These are phyloP conservation scores for Mycena vulgaris DNA, from an alignment of 768 basidiomycete genomes.

Conservation along the genomic window DNA sequence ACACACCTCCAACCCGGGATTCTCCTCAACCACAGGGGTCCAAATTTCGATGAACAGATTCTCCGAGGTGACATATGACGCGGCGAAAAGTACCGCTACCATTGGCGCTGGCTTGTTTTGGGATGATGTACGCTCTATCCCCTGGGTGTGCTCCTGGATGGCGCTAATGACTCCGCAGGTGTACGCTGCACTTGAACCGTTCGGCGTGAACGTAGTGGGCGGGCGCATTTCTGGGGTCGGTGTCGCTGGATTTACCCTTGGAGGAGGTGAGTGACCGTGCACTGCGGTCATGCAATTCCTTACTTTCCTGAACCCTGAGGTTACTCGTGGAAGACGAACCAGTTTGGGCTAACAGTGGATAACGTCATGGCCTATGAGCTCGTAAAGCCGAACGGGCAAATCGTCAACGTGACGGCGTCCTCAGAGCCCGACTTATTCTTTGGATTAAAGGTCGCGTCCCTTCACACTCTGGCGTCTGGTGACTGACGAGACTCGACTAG, in stretches of 20 bases:
- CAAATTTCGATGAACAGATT: conserved; percentile 71
- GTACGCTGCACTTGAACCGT: conserved; percentile 66
- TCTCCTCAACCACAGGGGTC: conserved; percentile 65
- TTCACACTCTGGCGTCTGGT: conserved; percentile 4
- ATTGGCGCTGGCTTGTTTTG: conserved; percentile 69
- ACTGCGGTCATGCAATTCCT: neutral
- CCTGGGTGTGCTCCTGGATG: no score
- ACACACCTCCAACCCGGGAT: conserved; percentile 52
- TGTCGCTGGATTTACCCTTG: conserved; percentile 71
- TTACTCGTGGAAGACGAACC: conserved; percentile 76
- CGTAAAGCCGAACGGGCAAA: conserved; percentile 68
- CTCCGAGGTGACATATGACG: conserved; percentile 59
- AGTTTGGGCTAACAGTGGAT: conserved; percentile 71
- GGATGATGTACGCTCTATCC: conserved; percentile 70
- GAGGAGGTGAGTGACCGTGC: conserved; percentile 60
- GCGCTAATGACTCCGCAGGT: conserved; percentile 19
- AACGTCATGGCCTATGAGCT: conserved; percentile 70
- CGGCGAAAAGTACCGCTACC: conserved; percentile 54
- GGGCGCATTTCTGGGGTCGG: conserved; percentile 72
- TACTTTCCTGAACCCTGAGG: conserved; percentile 39
- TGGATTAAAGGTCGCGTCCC: conserved; percentile 52
- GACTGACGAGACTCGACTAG: conserved; percentile 45
- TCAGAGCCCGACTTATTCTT: conserved; percentile 59
- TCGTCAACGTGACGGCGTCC: conserved; percentile 52
- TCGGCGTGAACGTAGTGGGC: conserved; percentile 70